Evolutionary conservation across 257 asterid species (phyloP).

Genomic region (Nyctanthes arbortristis): DNA sequence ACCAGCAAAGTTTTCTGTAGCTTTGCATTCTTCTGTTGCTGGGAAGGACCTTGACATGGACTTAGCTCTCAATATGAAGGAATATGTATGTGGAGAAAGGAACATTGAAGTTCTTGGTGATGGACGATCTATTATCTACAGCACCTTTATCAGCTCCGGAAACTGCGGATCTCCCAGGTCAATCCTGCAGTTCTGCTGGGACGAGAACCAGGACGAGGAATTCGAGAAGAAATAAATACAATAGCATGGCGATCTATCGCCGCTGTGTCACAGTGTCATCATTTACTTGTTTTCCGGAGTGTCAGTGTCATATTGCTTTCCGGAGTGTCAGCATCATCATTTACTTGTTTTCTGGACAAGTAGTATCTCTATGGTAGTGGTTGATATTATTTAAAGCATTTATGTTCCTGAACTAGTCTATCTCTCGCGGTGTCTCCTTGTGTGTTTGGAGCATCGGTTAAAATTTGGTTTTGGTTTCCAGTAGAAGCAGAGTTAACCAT

Average conservation of each 20-base stretch:
- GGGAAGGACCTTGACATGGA: constrained; percentile 9
- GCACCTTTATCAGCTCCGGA: constrained; percentile 23
- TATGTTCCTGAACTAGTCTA: neutral
- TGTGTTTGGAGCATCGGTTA: neutral
- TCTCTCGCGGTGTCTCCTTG: neutral
- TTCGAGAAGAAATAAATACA: neutral
- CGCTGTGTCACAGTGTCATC: neutral
- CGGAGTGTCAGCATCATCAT: no score
- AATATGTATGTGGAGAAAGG: constrained; percentile 30
- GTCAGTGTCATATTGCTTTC: no score
- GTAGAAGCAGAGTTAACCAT: no score
- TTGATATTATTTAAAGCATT: neutral
- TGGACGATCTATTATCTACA: constrained; percentile 32
- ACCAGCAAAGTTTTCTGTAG: constrained; percentile 31
- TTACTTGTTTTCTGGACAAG: neutral
- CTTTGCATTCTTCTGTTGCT: constrained; percentile 15
- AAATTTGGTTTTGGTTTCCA: neutral
- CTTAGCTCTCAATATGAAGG: constrained; percentile 27
- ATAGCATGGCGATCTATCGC: no score
- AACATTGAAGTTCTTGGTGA: constrained; percentile 25
- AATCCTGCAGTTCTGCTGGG: constrained; percentile 19
- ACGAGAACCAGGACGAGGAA: constrained; percentile 32
- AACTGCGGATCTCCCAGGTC: constrained; percentile 31
- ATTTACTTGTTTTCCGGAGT: neutral
- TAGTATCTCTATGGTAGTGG: neutral